These are phyloP conservation scores for Wallacemonas sp. DNA, from an alignment of 208 protist species.

Conservation along the genomic window DNA sequence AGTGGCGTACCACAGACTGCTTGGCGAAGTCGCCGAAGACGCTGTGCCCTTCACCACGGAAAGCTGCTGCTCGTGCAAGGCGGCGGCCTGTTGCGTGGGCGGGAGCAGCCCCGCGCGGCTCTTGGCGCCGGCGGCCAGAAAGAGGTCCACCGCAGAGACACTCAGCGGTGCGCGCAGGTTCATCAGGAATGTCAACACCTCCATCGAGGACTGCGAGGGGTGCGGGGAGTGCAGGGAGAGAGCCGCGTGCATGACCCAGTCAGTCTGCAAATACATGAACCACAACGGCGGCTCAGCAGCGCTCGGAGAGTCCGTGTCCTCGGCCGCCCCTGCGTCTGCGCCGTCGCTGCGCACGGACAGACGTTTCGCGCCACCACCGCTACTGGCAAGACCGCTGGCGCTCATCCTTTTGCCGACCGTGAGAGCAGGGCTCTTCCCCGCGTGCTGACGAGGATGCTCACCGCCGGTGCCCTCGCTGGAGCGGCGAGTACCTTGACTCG, in stretches of 20 bases:
- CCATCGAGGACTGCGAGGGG: slow-evolving; percentile 57
- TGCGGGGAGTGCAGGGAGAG: slow-evolving; percentile 58
- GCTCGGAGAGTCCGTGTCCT: background rate
- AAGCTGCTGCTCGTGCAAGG: too few relatives aligned
- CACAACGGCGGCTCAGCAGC: slow-evolving; percentile 12
- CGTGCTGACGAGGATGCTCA: too few relatives aligned
- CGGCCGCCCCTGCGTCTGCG: too few relatives aligned
- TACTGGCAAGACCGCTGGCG: background rate
- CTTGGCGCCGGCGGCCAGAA: slow-evolving; percentile 33
- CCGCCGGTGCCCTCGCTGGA: too few relatives aligned
- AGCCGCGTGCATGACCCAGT: slow-evolving; percentile 78
- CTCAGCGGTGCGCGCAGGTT: slow-evolving; percentile 61
- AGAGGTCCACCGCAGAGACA: slow-evolving; percentile 65
- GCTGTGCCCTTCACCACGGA: too few relatives aligned
- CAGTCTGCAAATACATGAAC: slow-evolving; percentile 61
- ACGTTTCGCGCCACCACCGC: background rate
- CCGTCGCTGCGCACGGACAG: background rate
- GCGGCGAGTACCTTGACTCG: too few relatives aligned
- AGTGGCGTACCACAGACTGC: slow-evolving; percentile 37
- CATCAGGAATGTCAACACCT: slow-evolving; percentile 61
- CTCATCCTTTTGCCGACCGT: slow-evolving; percentile 1
- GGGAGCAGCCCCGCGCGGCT: background rate
- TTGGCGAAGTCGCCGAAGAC: too few relatives aligned
- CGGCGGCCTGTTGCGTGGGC: background rate
- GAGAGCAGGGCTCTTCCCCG: too few relatives aligned